These are phyloP conservation scores for Hericium alpestre DNA, from an alignment of 768 basidiomycete species.

Conservation along the genomic window DNA sequence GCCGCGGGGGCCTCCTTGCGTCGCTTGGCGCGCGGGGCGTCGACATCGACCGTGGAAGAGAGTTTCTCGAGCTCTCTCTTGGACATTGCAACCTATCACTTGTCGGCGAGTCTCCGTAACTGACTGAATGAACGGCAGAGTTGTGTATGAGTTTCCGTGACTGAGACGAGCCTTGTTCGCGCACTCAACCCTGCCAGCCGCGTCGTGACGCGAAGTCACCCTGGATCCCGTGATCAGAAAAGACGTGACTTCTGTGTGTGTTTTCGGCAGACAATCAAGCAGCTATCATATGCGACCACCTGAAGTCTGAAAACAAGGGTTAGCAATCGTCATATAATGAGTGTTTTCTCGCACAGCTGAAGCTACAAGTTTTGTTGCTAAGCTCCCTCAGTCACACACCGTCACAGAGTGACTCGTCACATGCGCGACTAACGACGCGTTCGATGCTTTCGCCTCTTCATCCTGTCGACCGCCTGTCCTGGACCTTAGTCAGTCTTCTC, in stretches of 20 bases:
- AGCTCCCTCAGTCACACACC: no score
- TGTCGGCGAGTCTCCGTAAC: background rate
- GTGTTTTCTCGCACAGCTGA: no score
- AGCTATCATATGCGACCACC: no score
- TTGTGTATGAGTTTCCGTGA: background rate
- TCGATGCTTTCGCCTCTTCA: no score
- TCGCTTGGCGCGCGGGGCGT: slow-evolving; percentile 41
- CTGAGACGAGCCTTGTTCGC: background rate
- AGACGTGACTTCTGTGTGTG: background rate
- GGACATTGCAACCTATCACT: slow-evolving; percentile 23
- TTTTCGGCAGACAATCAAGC: background rate
- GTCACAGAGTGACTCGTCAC: no score
- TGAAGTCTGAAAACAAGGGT: no score
- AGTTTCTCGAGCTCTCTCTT: slow-evolving; percentile 39
- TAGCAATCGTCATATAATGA: no score
- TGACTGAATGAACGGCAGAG: background rate
- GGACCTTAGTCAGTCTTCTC: no score
- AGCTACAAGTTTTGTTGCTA: no score
- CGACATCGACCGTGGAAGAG: slow-evolving; percentile 29
- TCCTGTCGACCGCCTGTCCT: no score
- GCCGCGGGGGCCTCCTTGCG: slow-evolving; percentile 31
- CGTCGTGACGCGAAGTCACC: background rate
- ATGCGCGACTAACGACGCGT: no score
- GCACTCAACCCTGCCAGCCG: background rate
- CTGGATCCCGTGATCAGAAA: background rate